phyloP scores from a whole-genome alignment of 2,329 filamentous ascomycete genomes.

The Fusarium sp. region DNA sequence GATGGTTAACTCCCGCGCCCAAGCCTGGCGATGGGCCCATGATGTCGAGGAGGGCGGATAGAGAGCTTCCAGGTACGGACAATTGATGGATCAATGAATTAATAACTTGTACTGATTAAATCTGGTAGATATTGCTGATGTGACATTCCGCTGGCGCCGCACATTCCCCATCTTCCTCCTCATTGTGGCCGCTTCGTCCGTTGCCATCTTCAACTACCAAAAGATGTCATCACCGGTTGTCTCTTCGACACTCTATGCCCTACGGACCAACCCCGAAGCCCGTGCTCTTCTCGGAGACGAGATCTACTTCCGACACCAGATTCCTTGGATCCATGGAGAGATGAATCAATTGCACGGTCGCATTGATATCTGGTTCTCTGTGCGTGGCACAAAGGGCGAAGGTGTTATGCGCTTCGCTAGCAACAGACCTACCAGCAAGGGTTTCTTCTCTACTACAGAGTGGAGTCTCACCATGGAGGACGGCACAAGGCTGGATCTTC shows the following conservation, averaged over 20 bases:
- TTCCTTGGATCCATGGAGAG: slow-evolving; percentile 86
- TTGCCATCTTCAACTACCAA: slow-evolving; percentile 99
- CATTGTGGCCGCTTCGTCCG: slow-evolving; percentile 75
- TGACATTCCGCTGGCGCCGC: slow-evolving; percentile 70
- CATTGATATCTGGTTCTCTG: slow-evolving; percentile 88
- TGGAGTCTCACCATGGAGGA: slow-evolving; percentile 84
- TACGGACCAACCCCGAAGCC: slow-evolving; percentile 81
- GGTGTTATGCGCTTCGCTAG: slow-evolving; percentile 86
- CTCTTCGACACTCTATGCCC: slow-evolving; percentile 88
- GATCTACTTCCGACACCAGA: slow-evolving; percentile 81
- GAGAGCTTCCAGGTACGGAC: slow-evolving; percentile 70
- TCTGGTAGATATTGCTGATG: slow-evolving; percentile 54
- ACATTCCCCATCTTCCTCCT: slow-evolving; percentile 84
- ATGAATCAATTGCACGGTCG: slow-evolving; percentile 94
- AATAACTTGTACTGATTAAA: slow-evolving; percentile 3
- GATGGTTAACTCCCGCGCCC: slow-evolving; percentile 65
- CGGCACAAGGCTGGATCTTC: slow-evolving; percentile 73
- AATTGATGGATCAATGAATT: neutral
- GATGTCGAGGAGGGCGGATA: slow-evolving; percentile 72
- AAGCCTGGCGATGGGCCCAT: slow-evolving; percentile 70
- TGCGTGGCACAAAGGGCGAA: slow-evolving; percentile 78
- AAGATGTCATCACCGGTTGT: slow-evolving; percentile 89
- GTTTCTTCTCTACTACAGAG: slow-evolving; percentile 84
- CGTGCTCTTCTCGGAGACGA: slow-evolving; percentile 86
- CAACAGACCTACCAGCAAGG: slow-evolving; percentile 69